phyloP scores from a whole-genome alignment of 2,329 filamentous ascomycete species.

The Pseudogymnoascus sp. region DNA sequence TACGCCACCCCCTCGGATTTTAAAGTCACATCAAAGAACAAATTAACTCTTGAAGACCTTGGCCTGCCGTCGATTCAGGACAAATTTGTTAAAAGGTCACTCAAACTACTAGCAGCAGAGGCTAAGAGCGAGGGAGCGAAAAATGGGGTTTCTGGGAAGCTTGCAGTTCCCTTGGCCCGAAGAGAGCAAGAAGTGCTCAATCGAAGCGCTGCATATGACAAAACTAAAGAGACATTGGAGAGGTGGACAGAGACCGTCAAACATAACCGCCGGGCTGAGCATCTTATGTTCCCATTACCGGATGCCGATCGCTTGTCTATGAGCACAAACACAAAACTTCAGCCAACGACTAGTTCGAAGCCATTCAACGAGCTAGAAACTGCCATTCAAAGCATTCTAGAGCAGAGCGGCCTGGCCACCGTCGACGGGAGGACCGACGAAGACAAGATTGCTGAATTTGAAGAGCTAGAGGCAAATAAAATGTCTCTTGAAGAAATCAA shows the following conservation, averaged over 20 bases:
- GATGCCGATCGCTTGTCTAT: conserved; percentile 51
- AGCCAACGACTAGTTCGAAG: conserved; percentile 53
- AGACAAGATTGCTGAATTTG: conserved; percentile 58
- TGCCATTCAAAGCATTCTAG: conserved; percentile 79
- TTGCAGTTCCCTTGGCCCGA: conserved; percentile 75
- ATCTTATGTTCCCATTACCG: conserved; percentile 81
- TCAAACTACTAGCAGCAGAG: conserved; percentile 65
- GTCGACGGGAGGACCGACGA: conserved; percentile 51
- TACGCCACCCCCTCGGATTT: conserved; percentile 53
- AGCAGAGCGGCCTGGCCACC: conserved; percentile 69
- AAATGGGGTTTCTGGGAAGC: conserved; percentile 53
- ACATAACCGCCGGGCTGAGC: conserved; percentile 82
- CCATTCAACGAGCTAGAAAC: conserved; percentile 75
- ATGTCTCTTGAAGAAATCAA: conserved; percentile 65
- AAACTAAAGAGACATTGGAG: conserved; percentile 83
- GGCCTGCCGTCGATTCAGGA: conserved; percentile 63
- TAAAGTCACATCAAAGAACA: conserved; percentile 49
- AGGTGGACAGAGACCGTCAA: conserved; percentile 95
- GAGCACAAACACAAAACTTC: conserved; percentile 54
- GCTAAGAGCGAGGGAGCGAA: conserved; percentile 39
- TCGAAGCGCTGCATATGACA: conserved; percentile 73
- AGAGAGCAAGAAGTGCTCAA: conserved; percentile 80
- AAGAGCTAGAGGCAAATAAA: conserved; percentile 62
- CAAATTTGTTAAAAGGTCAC: conserved; percentile 64
- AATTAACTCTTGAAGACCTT: conserved; percentile 69